A percentile compares a stretch with the other conserved stretches of the same genome.
Conservation (phyloP, 495 filamentous ascomycete species). For the Tuber calosporum region DNA sequence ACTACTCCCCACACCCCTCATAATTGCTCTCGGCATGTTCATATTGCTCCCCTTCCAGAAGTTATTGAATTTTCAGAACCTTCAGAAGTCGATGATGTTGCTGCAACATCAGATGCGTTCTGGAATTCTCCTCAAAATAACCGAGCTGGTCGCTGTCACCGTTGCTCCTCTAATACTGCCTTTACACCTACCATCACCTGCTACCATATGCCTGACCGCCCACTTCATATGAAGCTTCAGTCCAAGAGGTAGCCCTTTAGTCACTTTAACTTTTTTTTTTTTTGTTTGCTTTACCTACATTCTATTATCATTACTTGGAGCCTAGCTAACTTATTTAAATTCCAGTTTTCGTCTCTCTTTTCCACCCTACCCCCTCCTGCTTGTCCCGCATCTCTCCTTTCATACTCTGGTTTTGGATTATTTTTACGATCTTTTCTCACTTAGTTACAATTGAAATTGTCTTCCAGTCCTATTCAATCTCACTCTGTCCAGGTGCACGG, state of each 20-base stretch:
- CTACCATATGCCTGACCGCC: neutral
- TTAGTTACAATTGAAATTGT: neutral
- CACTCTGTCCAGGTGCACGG: neutral
- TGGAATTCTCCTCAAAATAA: neutral
- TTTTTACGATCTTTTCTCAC: neutral
- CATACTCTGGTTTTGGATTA: neutral
- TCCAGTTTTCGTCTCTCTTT: neutral
- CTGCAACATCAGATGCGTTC: neutral
- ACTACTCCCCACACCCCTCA: neutral
- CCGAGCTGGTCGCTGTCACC: neutral
- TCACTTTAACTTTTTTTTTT: neutral
- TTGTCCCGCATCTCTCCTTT: neutral
- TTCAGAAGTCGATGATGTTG: neutral
- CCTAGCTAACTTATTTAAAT: neutral
- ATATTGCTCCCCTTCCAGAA: neutral
- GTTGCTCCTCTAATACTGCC: neutral
- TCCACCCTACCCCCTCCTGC: neutral
- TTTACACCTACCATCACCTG: neutral
- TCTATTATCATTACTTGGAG: neutral
- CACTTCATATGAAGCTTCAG: neutral
- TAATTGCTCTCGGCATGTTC: neutral
- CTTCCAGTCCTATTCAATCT: neutral
- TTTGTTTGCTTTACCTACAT: neutral
- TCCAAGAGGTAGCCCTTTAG: neutral
- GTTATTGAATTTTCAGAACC: neutral